Evolutionary conservation across 108 stramenopile genomes (phyloP).

Genomic region (Fistulifera solaris): DNA sequence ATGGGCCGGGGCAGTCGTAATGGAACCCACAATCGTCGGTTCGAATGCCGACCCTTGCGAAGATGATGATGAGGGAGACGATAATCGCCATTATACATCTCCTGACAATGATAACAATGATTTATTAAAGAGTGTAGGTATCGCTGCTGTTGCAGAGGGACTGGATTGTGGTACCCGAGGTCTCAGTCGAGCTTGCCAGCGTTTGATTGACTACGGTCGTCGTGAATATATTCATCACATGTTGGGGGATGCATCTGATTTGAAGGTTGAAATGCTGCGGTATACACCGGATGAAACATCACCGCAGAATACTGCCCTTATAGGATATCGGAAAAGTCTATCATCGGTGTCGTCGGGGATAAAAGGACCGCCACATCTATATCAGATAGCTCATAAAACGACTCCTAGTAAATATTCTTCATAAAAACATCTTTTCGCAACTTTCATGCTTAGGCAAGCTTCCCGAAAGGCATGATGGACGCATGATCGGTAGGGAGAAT

Average conservation of each 20-base stretch:
- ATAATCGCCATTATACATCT: not conserved
- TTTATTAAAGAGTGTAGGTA: not conserved
- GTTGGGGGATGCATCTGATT: not conserved
- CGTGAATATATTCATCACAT: constrained; percentile 42
- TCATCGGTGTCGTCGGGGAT: no score
- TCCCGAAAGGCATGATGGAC: no score
- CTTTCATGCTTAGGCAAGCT: no score
- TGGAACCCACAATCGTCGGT: not conserved
- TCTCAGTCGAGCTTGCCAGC: constrained; percentile 74
- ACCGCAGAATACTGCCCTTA: not conserved
- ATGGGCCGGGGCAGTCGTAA: constrained; percentile 58
- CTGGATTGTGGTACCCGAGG: constrained; percentile 64
- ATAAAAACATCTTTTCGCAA: no score
- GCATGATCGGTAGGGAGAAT: no score
- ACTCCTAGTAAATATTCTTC: no score
- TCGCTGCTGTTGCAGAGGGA: no score
- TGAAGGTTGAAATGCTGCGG: not conserved
- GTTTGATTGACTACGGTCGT: constrained; percentile 72
- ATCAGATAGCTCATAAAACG: no score
- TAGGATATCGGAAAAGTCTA: not conserved
- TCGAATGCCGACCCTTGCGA: no score
- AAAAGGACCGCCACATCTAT: no score
- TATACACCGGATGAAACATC: not conserved
- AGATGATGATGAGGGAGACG: not conserved
- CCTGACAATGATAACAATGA: not conserved